phyloP scores from a whole-genome alignment of 805 yeast genomes.

The Starmerella lactis-condensi region DNA sequence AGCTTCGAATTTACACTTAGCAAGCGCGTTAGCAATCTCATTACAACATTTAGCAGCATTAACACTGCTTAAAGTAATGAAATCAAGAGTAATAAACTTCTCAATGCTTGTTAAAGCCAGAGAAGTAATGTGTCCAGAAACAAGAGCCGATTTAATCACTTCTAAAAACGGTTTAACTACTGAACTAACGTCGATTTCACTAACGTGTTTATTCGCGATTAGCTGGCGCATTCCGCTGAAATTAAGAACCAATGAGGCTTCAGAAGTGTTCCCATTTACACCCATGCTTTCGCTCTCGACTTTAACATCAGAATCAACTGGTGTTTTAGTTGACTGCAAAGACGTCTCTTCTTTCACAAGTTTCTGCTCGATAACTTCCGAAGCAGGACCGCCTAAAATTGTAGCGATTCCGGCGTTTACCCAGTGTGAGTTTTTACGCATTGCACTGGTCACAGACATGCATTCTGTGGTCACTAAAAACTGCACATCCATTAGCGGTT shows the following conservation, averaged over 20 bases:
- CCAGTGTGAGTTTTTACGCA: constrained; percentile 72
- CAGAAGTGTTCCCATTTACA: constrained; percentile 14
- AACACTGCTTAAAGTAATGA: constrained; percentile 37
- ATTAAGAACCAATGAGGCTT: constrained; percentile 53
- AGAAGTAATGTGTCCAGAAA: constrained; percentile 72
- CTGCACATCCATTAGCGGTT: constrained; percentile 15
- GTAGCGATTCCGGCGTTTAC: constrained; percentile 69
- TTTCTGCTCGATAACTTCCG: not conserved
- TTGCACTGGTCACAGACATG: constrained; percentile 64
- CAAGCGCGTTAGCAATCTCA: constrained; percentile 54
- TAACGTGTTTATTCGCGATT: constrained; percentile 33
- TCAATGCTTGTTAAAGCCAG: constrained; percentile 59
- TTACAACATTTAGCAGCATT: constrained; percentile 41
- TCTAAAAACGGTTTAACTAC: constrained; percentile 72
- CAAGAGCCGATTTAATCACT: constrained; percentile 63
- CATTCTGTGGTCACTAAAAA: constrained; percentile 80
- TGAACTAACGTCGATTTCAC: constrained; percentile 49
- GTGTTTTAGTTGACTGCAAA: not conserved
- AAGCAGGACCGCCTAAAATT: constrained; percentile 40
- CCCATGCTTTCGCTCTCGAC: not conserved
- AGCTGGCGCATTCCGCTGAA: constrained; percentile 63
- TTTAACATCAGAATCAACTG: not conserved
- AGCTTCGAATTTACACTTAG: constrained; percentile 92
- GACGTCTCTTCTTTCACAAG: not conserved
- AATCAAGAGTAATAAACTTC: constrained; percentile 51